These are phyloP conservation scores for Histomonas meleagridis DNA, from an alignment of 208 protist genomes.

Conservation along the genomic window DNA sequence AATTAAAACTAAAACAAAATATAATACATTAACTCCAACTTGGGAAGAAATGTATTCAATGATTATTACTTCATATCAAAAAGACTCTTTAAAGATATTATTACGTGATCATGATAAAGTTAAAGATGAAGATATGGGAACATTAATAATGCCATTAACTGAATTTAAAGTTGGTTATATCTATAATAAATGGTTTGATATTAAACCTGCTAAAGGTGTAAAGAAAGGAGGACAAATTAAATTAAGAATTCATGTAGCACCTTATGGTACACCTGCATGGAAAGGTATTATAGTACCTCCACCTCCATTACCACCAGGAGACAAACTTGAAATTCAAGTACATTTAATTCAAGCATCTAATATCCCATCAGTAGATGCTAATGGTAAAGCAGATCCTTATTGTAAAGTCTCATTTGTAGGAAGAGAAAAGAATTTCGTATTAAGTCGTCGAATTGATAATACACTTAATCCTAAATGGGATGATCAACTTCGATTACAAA, in stretches of 20 bases:
- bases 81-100: not conserved
- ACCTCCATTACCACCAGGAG: too few relatives aligned
- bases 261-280: not conserved
- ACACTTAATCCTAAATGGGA: not conserved
- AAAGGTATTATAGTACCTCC: too few relatives aligned
- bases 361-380: too few relatives aligned
- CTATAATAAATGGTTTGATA: not conserved
- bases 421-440: not conserved
- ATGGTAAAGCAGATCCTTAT: not conserved
- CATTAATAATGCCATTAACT: not conserved
- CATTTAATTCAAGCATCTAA: too few relatives aligned
- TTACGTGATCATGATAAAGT: not conserved
- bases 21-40: not conserved
- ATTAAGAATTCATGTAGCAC: not conserved
- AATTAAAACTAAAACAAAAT: not conserved
- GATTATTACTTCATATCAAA: too few relatives aligned
- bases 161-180: not conserved
- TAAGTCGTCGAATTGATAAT: not conserved
- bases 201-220: not conserved
- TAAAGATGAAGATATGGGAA: not conserved
- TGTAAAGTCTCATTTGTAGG: not conserved
- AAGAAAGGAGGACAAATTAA: not conserved
- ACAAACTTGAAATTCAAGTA: too few relatives aligned
- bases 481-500: not conserved
- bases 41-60: not conserved